Percentiles rank a stretch among this genome's conserved stretches.
These are phyloP conservation scores for Salvia miltiorrhiza DNA, from an alignment of 257 asterid genomes.

Conservation along the genomic window DNA sequence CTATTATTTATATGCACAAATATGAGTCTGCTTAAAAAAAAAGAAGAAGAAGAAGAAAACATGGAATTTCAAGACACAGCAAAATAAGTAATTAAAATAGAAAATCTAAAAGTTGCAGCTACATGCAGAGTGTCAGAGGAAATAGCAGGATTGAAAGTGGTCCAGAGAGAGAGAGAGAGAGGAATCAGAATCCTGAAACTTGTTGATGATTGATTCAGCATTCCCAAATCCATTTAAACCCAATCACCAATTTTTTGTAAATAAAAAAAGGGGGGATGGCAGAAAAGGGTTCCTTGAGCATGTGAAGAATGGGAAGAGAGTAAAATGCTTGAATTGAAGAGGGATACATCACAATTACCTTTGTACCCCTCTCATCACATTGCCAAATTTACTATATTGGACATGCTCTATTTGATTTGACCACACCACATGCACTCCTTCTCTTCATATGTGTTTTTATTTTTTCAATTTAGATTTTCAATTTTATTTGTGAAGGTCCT, in stretches of 20 bases:
- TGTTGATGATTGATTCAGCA: conserved; percentile 34
- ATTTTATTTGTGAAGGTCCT: too few relatives aligned
- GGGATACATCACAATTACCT: background rate
- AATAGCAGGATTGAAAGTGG: conserved; percentile 22
- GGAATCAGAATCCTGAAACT: conserved; percentile 17
- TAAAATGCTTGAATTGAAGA: conserved; percentile 13
- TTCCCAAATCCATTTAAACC: conserved; percentile 25
- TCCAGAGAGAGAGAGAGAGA: conserved; percentile 2
- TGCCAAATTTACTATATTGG: background rate
- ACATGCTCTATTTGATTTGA: background rate
- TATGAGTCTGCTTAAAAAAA: too few relatives aligned
- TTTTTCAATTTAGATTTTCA: too few relatives aligned
- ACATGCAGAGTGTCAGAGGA: conserved; percentile 16
- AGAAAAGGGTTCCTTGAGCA: conserved; percentile 25
- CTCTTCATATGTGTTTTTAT: too few relatives aligned
- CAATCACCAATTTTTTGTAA: conserved; percentile 19
- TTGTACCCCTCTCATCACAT: background rate
- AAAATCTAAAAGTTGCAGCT: background rate
- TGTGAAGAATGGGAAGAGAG: conserved; percentile 16
- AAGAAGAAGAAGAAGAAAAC: background rate
- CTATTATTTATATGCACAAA: too few relatives aligned
- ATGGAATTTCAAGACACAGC: background rate
- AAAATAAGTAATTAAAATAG: too few relatives aligned
- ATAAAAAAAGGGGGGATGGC: background rate
- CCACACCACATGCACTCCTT: too few relatives aligned